Evolutionary conservation across 768 basidiomycete genomes (phyloP).

Genomic region (Pleurotus cornucopiae): DNA sequence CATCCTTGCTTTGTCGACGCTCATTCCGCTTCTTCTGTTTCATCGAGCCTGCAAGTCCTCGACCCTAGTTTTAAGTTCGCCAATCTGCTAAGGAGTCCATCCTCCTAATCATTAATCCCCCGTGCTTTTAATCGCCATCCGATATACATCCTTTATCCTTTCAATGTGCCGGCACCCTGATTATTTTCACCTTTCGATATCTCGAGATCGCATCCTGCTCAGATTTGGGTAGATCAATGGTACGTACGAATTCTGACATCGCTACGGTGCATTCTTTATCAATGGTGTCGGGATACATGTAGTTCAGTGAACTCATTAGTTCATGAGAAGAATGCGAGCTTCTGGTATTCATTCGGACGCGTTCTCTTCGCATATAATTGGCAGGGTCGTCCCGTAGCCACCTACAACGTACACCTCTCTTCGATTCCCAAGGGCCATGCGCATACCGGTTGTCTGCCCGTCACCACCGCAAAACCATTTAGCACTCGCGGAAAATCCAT

Average conservation of each 20-base stretch:
- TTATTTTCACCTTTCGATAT: neutral
- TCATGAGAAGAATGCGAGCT: neutral
- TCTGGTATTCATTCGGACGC: neutral
- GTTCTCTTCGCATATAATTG: neutral
- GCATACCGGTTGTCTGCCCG: neutral
- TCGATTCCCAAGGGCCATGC: neutral
- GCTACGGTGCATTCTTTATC: neutral
- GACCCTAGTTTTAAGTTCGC: too few relatives aligned
- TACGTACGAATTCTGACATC: neutral
- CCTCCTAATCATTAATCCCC: too few relatives aligned
- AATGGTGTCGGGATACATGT: neutral
- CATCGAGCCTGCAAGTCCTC: too few relatives aligned
- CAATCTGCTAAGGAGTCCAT: too few relatives aligned
- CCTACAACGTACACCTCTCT: neutral
- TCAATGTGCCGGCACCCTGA: neutral
- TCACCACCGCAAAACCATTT: neutral
- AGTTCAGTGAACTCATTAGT: neutral
- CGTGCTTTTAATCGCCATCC: too few relatives aligned
- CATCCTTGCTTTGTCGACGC: too few relatives aligned
- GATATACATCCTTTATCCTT: neutral
- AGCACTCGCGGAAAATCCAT: neutral
- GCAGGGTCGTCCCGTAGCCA: slow-evolving; percentile 1
- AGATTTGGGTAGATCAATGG: neutral
- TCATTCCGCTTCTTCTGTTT: too few relatives aligned
- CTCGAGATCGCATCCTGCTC: neutral